A percentile compares a stretch with the other conserved stretches of the same genome.
Conservation (phyloP, 2,329 filamentous ascomycete species). For the Microdochium paspali region DNA sequence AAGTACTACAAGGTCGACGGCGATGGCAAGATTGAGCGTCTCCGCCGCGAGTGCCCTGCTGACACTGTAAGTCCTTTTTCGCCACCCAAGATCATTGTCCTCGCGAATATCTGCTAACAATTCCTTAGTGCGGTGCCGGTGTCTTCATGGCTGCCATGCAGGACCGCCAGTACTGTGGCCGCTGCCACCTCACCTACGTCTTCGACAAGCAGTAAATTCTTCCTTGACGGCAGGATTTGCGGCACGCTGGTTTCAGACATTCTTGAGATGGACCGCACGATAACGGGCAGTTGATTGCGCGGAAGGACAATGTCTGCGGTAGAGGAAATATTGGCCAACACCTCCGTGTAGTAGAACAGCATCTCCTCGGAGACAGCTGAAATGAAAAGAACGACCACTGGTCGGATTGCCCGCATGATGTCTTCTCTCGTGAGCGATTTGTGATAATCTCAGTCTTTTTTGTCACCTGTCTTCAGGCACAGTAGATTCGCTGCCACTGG, state of each 20-base stretch:
- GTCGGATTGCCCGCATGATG: background rate
- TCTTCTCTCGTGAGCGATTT: no score
- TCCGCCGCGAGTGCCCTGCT: constrained; percentile 92
- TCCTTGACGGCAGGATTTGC: background rate
- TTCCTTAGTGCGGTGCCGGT: constrained; percentile 84
- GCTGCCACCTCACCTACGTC: constrained; percentile 65
- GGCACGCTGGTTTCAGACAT: background rate
- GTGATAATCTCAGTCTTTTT: no score
- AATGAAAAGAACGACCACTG: background rate
- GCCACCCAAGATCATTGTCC: background rate
- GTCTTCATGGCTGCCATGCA: constrained; percentile 99
- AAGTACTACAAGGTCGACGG: constrained; percentile 99
- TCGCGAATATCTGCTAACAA: constrained; percentile 20
- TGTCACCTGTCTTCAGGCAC: no score
- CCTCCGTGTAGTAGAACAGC: no score
- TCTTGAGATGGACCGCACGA: background rate
- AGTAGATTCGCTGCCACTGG: no score
- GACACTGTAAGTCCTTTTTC: constrained; percentile 58
- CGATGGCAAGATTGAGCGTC: constrained; percentile 99
- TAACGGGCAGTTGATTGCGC: background rate
- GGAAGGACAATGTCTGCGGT: background rate
- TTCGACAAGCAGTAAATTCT: constrained; percentile 49
- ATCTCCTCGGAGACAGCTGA: background rate
- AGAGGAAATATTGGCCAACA: background rate
- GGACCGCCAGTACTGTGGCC: constrained; percentile 94